These are phyloP conservation scores for Phanerochaete carnosa DNA, from an alignment of 768 basidiomycete genomes.

Conservation along the genomic window DNA sequence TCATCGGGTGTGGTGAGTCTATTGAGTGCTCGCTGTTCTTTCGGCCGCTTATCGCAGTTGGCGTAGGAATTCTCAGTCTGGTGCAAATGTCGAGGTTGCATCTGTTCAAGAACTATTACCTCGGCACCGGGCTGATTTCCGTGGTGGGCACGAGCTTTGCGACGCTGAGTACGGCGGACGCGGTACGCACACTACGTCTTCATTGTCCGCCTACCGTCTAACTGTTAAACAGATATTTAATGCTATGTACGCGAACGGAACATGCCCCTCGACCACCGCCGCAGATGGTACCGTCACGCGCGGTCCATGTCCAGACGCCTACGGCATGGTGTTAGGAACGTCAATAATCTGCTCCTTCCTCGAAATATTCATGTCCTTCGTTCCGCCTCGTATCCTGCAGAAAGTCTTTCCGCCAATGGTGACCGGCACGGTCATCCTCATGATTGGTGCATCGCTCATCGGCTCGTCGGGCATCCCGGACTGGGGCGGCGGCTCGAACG, in stretches of 20 bases:
- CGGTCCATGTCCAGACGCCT: constrained; percentile 73
- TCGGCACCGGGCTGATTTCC: constrained; percentile 78
- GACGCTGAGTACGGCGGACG: constrained; percentile 69
- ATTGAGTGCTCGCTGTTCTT: neutral
- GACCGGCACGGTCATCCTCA: constrained; percentile 75
- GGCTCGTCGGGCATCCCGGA: constrained; percentile 71
- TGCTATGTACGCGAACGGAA: constrained; percentile 76
- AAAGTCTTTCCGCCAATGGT: constrained; percentile 81
- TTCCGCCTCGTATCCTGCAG: constrained; percentile 58
- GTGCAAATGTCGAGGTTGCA: constrained; percentile 75
- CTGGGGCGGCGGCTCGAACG: constrained; percentile 84
- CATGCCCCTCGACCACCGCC: constrained; percentile 57
- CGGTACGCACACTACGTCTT: constrained; percentile 37
- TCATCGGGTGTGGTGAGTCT: constrained; percentile 73
- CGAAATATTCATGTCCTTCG: constrained; percentile 76
- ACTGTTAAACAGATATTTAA: constrained; percentile 53
- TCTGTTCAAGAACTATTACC: constrained; percentile 59
- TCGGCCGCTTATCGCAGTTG: neutral
- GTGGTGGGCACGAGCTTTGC: constrained; percentile 84
- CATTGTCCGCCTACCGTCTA: neutral
- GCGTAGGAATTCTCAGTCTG: constrained; percentile 63
- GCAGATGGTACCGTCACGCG: constrained; percentile 59
- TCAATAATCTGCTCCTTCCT: constrained; percentile 76
- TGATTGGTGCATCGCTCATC: constrained; percentile 78
- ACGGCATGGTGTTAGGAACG: constrained; percentile 78